phyloP scores from a whole-genome alignment of 805 yeast genomes.

The Yamadazyma sp. region DNA sequence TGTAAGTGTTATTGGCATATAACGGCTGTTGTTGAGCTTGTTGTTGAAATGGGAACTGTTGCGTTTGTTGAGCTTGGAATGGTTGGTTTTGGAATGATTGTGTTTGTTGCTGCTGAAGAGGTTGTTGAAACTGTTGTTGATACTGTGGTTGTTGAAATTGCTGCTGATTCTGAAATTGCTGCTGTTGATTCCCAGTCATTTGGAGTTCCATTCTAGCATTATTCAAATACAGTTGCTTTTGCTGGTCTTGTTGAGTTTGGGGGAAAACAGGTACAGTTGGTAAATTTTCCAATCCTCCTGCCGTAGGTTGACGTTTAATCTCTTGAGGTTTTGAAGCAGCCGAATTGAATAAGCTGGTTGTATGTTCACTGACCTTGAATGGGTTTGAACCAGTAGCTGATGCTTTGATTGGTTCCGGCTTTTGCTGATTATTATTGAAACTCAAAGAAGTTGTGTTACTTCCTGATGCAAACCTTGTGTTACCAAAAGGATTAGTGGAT shows the following conservation, averaged over 20 bases:
- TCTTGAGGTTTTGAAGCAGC: slow-evolving; percentile 18
- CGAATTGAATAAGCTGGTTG: slow-evolving; percentile 27
- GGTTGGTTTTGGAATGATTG: too few relatives aligned
- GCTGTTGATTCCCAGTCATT: slow-evolving; percentile 21
- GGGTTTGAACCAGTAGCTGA: slow-evolving; percentile 58
- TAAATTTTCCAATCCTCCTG: slow-evolving; percentile 68
- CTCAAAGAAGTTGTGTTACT: slow-evolving; percentile 32
- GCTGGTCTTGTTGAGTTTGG: slow-evolving; percentile 50
- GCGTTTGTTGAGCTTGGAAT: background rate
- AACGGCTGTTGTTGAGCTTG: slow-evolving; percentile 8
- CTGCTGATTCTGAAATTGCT: slow-evolving; percentile 14
- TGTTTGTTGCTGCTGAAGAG: slow-evolving; percentile 3
- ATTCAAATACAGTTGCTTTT: slow-evolving; percentile 30
- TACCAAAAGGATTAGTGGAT: slow-evolving; percentile 45
- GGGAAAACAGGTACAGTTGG: slow-evolving; percentile 71
- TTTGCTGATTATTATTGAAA: slow-evolving; percentile 12
- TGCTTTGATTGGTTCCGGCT: slow-evolving; percentile 21
- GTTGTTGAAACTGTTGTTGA: slow-evolving; percentile 1
- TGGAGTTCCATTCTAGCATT: slow-evolving; percentile 37
- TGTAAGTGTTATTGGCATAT: slow-evolving; percentile 9
- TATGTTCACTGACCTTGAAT: slow-evolving; percentile 44
- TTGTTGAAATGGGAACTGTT: slow-evolving; percentile 5
- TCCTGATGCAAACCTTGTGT: slow-evolving; percentile 31
- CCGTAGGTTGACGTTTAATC: slow-evolving; percentile 54
- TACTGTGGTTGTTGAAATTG: slow-evolving; percentile 9